Conservation (phyloP, 305 asterid species). For the Fraxinus angustifolia region DNA sequence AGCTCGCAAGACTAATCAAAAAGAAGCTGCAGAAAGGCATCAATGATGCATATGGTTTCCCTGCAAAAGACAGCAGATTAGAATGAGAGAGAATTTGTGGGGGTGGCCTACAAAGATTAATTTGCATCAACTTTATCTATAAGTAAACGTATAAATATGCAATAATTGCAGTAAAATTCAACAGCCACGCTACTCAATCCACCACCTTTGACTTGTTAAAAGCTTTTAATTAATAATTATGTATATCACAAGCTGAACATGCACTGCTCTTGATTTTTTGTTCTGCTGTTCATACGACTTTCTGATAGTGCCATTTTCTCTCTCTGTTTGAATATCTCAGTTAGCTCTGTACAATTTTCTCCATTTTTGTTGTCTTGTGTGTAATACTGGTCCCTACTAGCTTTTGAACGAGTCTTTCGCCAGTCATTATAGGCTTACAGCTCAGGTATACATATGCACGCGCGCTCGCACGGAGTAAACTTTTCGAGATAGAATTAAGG, state of each 20-base stretch:
- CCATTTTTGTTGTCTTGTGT: background rate
- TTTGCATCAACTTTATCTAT: background rate
- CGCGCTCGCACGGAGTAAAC: background rate
- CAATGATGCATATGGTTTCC: background rate
- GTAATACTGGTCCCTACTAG: background rate
- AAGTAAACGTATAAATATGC: background rate
- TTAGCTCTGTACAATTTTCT: background rate
- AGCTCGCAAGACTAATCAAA: background rate
- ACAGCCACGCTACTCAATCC: conserved; percentile 6
- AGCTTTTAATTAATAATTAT: background rate
- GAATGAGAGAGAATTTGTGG: conserved; percentile 29
- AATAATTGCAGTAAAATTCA: conserved; percentile 10
- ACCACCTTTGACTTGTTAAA: conserved; percentile 24
- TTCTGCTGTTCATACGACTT: conserved; percentile 36
- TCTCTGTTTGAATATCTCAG: background rate
- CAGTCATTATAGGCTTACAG: background rate
- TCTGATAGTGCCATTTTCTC: conserved; percentile 12
- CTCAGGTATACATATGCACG: background rate
- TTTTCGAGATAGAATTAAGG: background rate
- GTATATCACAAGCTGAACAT: background rate
- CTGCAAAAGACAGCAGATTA: background rate
- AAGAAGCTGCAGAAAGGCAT: conserved; percentile 1
- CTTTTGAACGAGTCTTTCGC: background rate
- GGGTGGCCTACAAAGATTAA: conserved; percentile 20
- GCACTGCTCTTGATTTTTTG: conserved; percentile 18